These are phyloP conservation scores for Leccinum fibrillosum DNA, from an alignment of 768 basidiomycete genomes.

Conservation along the genomic window DNA sequence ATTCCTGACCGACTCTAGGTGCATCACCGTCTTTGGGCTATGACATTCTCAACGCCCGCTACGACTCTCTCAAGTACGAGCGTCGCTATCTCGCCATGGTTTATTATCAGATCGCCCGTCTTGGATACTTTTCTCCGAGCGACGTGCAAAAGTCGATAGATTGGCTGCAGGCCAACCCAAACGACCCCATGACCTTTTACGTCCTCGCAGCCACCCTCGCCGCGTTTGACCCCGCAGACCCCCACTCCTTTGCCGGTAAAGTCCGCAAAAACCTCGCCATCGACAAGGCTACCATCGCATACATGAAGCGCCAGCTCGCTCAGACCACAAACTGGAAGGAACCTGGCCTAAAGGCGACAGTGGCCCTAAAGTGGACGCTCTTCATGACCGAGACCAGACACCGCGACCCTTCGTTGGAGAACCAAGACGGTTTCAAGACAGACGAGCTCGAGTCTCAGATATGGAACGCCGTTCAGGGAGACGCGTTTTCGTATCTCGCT, in stretches of 20 bases:
- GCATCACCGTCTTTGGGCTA: constrained; percentile 51
- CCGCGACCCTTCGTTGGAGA: constrained; percentile 56
- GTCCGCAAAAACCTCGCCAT: too few relatives aligned
- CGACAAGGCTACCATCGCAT: too few relatives aligned
- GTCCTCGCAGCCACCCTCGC: constrained; percentile 61
- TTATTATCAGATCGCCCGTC: constrained; percentile 54
- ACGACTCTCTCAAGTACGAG: constrained; percentile 73
- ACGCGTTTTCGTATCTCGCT: constrained; percentile 72
- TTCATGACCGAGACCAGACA: too few relatives aligned
- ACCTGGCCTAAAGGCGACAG: too few relatives aligned
- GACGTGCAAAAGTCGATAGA: constrained; percentile 67
- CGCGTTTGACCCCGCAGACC: constrained; percentile 65
- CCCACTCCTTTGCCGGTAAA: constrained; percentile 34
- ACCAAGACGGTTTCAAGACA: constrained; percentile 62
- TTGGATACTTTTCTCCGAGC: constrained; percentile 54
- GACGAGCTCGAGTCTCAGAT: constrained; percentile 81
- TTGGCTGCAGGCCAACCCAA: constrained; percentile 68
- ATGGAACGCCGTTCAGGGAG: constrained; percentile 80
- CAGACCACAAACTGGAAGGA: too few relatives aligned
- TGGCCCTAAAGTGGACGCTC: too few relatives aligned
- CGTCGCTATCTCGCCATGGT: constrained; percentile 37
- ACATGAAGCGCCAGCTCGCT: too few relatives aligned
- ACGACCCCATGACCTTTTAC: constrained; percentile 68
- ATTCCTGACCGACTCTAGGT: constrained; percentile 31
- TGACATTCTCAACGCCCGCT: constrained; percentile 64